phyloP scores from a whole-genome alignment of 116 monocot species.

The Cymodocea nodosa region DNA sequence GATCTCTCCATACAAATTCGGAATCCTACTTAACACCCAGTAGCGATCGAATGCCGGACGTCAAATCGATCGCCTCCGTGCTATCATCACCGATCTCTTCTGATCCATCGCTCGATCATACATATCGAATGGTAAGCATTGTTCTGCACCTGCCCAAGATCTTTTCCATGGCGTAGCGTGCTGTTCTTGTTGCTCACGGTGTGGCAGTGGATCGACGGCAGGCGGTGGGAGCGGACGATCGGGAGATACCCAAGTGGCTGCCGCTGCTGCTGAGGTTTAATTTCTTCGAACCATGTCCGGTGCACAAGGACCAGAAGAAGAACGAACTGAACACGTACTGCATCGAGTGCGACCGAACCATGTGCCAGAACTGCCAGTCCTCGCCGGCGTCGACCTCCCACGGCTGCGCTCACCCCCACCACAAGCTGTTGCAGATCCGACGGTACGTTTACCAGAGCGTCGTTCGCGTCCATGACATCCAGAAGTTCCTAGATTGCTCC shows the following conservation, averaged over 20 bases:
- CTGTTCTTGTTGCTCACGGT: no score
- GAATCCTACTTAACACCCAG: no score
- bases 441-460: slow-evolving; percentile 62
- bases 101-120: no score
- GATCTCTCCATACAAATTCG: no score
- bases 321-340: slow-evolving; percentile 60
- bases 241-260: slow-evolving; percentile 14
- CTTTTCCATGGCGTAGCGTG: no score
- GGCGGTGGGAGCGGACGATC: no score
- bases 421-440: slow-evolving; percentile 46
- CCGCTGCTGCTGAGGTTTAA: slow-evolving; percentile 11
- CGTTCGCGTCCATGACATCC: slow-evolving; percentile 31
- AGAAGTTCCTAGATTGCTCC: slow-evolving; percentile 44
- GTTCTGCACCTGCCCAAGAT: no score
- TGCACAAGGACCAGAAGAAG: slow-evolving; percentile 28
- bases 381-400: neutral
- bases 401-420: slow-evolving; percentile 1
- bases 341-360: slow-evolving; percentile 25
- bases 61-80: no score
- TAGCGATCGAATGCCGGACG: no score
- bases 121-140: no score
- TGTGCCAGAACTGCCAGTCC: slow-evolving; percentile 40
- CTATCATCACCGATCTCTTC: no score
- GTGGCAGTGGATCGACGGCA: no score
- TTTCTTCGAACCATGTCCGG: slow-evolving; percentile 32